Evolutionary conservation across 73 alveolate species (phyloP).

Genomic region (Vitrella brassicaformis): DNA sequence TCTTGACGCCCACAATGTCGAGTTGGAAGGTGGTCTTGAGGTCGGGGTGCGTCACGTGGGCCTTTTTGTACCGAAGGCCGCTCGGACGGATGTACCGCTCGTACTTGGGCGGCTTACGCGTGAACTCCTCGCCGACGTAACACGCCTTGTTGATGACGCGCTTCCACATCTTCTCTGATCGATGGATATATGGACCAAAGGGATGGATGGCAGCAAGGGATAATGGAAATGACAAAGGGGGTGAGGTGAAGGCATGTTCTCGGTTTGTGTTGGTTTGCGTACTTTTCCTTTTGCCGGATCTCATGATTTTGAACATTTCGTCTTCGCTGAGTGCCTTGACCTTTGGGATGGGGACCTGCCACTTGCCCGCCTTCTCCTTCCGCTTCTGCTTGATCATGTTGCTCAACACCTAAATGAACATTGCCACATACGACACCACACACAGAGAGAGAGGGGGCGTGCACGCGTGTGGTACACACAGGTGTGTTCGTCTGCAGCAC

Average conservation of each 20-base stretch:
- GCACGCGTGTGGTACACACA: neutral
- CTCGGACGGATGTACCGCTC: constrained; percentile 95
- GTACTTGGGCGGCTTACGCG: constrained; percentile 95
- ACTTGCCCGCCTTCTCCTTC: constrained; percentile 97
- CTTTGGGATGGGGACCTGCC: constrained; percentile 96
- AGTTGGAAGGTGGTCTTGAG: constrained; percentile 87
- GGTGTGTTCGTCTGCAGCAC: neutral
- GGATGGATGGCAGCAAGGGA: no score
- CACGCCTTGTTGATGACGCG: constrained; percentile 85
- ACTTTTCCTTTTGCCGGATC: constrained; percentile 69
- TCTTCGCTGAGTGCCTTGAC: constrained; percentile 89
- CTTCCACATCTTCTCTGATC: constrained; percentile 82
- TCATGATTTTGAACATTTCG: constrained; percentile 93
- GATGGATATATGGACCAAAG: no score
- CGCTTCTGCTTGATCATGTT: constrained; percentile 91
- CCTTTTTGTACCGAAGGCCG: constrained; percentile 86
- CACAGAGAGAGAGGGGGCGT: neutral
- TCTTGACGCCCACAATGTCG: constrained; percentile 90
- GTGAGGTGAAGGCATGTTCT: no score
- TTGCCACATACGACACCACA: neutral
- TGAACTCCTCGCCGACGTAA: constrained; percentile 81
- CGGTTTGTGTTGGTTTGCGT: neutral
- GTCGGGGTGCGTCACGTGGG: constrained; percentile 95
- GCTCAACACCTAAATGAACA: constrained; percentile 55
- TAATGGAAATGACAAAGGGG: neutral